Conservation (phyloP, 1,284 basidiomycete species). For the Moniliophthora roreri region DNA sequence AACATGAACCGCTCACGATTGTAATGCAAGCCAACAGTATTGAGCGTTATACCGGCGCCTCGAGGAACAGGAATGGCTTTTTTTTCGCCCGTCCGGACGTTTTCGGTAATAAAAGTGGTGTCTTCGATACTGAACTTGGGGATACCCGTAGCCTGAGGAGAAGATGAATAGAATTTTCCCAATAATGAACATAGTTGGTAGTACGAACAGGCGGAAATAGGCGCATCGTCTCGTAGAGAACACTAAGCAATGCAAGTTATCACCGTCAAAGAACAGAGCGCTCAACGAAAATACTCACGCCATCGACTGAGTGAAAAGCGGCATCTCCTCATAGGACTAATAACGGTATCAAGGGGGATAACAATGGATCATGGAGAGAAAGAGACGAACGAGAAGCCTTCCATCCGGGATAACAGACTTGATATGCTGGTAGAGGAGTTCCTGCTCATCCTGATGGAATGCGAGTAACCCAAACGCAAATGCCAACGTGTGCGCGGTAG, state of each 20-base stretch:
- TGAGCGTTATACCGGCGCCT: slow-evolving; percentile 39
- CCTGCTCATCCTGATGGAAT: slow-evolving; percentile 4
- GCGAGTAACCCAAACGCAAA: slow-evolving; percentile 1
- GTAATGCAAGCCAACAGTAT: slow-evolving; percentile 45
- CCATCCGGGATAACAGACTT: slow-evolving; percentile 3
- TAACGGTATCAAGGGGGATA: neutral
- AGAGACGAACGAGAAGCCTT: neutral
- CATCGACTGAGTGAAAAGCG: slow-evolving; percentile 40
- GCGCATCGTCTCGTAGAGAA: slow-evolving; percentile 62
- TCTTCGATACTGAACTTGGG: slow-evolving; percentile 53
- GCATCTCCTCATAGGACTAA: slow-evolving; percentile 54
- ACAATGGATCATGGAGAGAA: neutral
- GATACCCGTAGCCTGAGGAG: slow-evolving; percentile 36
- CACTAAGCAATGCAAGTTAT: slow-evolving; percentile 36
- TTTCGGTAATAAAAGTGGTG: slow-evolving; percentile 36
- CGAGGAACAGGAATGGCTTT: slow-evolving; percentile 42
- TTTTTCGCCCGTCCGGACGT: slow-evolving; percentile 35
- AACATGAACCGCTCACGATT: slow-evolving; percentile 33
- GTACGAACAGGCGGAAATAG: slow-evolving; percentile 57
- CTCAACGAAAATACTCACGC: slow-evolving; percentile 32
- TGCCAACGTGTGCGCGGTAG: slow-evolving; percentile 1
- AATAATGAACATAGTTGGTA: neutral
- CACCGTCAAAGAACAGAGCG: slow-evolving; percentile 9
- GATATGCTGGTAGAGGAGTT: slow-evolving; percentile 1
- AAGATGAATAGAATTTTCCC: neutral